Evolutionary conservation across 1,284 basidiomycete species (phyloP), one percentile per base, ranked within the genome.

Genomic region (Leccinum subrobustum): DNA sequence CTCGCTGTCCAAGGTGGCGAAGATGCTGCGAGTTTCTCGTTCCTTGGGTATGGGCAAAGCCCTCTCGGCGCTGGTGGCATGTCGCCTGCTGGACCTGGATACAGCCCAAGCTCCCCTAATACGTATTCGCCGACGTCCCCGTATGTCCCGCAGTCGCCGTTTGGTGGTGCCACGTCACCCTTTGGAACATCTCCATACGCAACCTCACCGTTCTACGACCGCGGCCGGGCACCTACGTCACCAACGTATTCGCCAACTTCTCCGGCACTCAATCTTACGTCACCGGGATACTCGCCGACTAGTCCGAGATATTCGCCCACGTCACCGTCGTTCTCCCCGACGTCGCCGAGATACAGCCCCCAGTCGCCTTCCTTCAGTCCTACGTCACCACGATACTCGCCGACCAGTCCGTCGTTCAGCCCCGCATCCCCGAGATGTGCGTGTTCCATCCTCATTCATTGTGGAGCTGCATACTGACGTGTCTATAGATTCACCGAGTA

Each of bases 51-150:
- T 65, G 92, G 92, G 6, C 88, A 89, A 74, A 95, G 93, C 68
- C 95, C 95, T 0, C 81, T 88, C 66, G 84, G 88, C 67, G 86
- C 80, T 54, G 91, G 81, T 71, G 89, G 85, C 2, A 93, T 92
- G 85, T 93, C 91, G 48, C 89, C 95, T 58, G 88, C 83, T 6
- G 86, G 84, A 18, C 83, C 86, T 4, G 87, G 88, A 1, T 93
- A 92, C 76, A 93, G 91, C 62, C 92, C 91, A 4, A 89, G 87
- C 65, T 93, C 91, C 1, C 91, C 92, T 0, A 91, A 90, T 60
- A 84, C 84, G 3, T 95, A 94, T 70, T 93, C 92, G 2, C 93
- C 94, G 0, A 95, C 92, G 0, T 95, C 92, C 0, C 94, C 94
- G 0, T 95, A 90, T 68, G 86, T 89, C 11, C 92, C 92, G 5